These are phyloP conservation scores for Eruca vesicaria DNA, from an alignment of 441 rosid genomes.

Conservation along the genomic window DNA sequence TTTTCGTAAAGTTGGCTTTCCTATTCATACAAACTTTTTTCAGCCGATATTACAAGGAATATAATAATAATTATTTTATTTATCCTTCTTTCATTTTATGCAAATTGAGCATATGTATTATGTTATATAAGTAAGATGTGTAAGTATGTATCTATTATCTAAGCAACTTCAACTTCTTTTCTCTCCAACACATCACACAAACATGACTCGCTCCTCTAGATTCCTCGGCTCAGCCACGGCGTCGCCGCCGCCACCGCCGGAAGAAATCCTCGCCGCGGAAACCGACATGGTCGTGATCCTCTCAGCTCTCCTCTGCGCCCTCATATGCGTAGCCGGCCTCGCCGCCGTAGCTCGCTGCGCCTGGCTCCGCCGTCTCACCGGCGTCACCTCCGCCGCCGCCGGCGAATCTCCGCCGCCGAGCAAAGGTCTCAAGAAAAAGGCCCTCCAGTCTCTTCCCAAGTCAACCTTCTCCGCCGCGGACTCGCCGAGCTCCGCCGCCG, in stretches of 20 bases:
- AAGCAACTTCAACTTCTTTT: background rate
- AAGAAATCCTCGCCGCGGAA: slow-evolving; percentile 43
- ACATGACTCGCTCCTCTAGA: slow-evolving; percentile 40
- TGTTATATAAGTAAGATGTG: slow-evolving; percentile 31
- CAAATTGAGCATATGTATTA: slow-evolving; percentile 22
- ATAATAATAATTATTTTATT: background rate
- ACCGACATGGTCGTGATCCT: slow-evolving; percentile 70
- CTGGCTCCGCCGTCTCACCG: slow-evolving; percentile 52
- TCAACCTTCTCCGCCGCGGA: slow-evolving; percentile 37
- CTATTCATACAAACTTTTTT: slow-evolving; percentile 4
- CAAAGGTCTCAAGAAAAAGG: slow-evolving; percentile 74
- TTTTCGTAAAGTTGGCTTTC: background rate
- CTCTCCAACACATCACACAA: background rate
- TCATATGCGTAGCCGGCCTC: slow-evolving; percentile 69
- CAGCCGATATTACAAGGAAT: slow-evolving; percentile 4
- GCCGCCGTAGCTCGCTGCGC: slow-evolving; percentile 68
- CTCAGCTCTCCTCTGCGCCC: slow-evolving; percentile 73
- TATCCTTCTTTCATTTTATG: background rate
- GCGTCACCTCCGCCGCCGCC: slow-evolving; percentile 9
- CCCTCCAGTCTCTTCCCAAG: slow-evolving; percentile 65
- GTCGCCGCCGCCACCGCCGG: slow-evolving; percentile 45
- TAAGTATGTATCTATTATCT: slow-evolving; percentile 15
- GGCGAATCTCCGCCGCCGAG: slow-evolving; percentile 35
- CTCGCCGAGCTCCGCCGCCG: slow-evolving; percentile 16
- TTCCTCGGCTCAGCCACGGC: slow-evolving; percentile 32